These are phyloP conservation scores for Urostyla sp. DNA, from an alignment of 73 alveolate genomes.

Conservation along the genomic window DNA sequence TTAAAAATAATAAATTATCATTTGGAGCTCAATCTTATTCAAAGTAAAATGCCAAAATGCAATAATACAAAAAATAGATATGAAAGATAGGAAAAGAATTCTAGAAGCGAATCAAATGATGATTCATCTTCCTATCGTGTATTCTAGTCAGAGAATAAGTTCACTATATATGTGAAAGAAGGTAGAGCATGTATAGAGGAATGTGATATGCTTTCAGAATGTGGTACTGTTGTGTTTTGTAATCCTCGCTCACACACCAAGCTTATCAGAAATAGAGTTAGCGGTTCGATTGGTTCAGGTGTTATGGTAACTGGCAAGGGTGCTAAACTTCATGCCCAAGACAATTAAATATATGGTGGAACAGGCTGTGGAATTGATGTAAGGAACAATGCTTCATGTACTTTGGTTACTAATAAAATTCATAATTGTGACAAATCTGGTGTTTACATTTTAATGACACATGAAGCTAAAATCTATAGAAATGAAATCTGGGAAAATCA, in stretches of 20 bases:
- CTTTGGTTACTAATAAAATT: neutral
- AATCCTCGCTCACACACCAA: constrained; percentile 44
- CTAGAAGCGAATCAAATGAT: neutral
- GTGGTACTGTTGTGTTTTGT: constrained; percentile 53
- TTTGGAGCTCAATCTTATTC: constrained; percentile 13
- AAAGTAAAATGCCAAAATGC: constrained; percentile 1
- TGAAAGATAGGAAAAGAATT: constrained; percentile 19
- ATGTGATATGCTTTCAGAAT: constrained; percentile 42
- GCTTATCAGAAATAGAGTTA: neutral
- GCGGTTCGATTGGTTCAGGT: constrained; percentile 42
- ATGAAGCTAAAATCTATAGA: constrained; percentile 31
- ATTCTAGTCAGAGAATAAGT: constrained; percentile 9
- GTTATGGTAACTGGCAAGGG: constrained; percentile 34
- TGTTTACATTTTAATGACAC: neutral
- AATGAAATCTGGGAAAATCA: constrained; percentile 31
- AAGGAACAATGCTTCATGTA: constrained; percentile 18
- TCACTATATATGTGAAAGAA: constrained; percentile 44
- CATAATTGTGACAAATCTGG: constrained; percentile 43
- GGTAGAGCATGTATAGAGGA: constrained; percentile 47
- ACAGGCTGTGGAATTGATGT: constrained; percentile 52
- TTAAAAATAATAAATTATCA: too few species aligned
- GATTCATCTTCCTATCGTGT: neutral
- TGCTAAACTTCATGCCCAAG: constrained; percentile 11
- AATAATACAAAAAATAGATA: constrained; percentile 2
- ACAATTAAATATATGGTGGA: constrained; percentile 24